Evolutionary conservation across 177 flowering plant species (phyloP), one percentile per base, ranked within the genome.

Genomic region (Telopea speciosissima): DNA sequence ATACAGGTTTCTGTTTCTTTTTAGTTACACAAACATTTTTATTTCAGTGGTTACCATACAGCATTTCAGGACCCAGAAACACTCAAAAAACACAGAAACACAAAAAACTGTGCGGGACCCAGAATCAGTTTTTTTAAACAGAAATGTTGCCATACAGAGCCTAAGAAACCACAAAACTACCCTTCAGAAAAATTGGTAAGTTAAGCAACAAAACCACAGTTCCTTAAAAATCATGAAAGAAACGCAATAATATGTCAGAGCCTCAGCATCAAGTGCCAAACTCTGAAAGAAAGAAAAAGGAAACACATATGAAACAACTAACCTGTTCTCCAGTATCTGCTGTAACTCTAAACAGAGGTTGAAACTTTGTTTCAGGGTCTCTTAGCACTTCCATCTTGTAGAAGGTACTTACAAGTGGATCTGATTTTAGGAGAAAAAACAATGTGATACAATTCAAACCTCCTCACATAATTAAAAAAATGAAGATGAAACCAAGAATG

Each of bases 321-420:
- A 91, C 97, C 97, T 90, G 85, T 75, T 83, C 83, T 74, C 85
- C 92, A 65, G 63, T 78, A 33, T 86, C 91, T 40, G 75, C 28
- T 63, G 92, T 88, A 71, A 92, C 91, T 83, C 83, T 87, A 79
- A 90, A 92, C 24, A 90, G 75, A 67, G 96, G 97, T 63, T 78
- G 81, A 65, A 65, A 74, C 73, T 78, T 88, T 67, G 84, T 77
- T 62, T 81, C 84, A n/a, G 83, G 78, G 74, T 89, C 89, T 84
- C 92, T 83, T 79, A 90, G 73, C 62, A 92, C 94, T 80, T 92
- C 90, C 96, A 90, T 88, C 78, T 80, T 90, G 74, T 90, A 90
- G 25, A 72, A 62, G 58, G 81, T 28, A 71, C 69, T 68, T 25
- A 24, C 56, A 70, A 63, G 76, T n/a, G 82, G 84, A 81, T 88